These are phyloP conservation scores for Leccinum disarticulatum DNA, from an alignment of 768 basidiomycete species.

Conservation along the genomic window DNA sequence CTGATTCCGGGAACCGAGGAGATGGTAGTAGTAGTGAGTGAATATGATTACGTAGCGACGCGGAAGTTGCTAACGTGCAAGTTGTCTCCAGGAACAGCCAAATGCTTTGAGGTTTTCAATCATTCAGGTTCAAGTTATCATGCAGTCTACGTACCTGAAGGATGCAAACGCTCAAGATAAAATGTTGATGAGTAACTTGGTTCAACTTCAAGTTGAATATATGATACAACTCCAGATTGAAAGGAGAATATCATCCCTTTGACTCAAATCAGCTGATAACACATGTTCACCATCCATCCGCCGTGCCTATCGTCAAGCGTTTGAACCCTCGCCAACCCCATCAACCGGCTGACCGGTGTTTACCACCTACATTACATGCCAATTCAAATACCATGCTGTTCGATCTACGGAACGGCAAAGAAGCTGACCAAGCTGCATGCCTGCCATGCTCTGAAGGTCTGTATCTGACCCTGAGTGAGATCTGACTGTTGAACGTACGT, in stretches of 20 bases:
- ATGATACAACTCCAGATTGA: too few species aligned
- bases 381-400: constrained; percentile 16
- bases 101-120: too few species aligned
- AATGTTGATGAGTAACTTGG: too few species aligned
- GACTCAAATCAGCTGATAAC: too few species aligned
- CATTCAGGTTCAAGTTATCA: too few species aligned
- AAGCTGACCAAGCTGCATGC: background rate
- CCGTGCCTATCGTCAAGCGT: background rate
- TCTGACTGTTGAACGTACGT: background rate
- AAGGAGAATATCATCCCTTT: too few species aligned
- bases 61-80: background rate
- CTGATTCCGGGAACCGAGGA: background rate
- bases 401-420: background rate
- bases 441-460: constrained; percentile 4
- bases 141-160: too few species aligned
- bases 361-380: constrained; percentile 1
- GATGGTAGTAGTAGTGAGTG: background rate
- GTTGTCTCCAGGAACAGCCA: too few species aligned
- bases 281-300: background rate
- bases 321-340: background rate
- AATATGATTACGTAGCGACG: background rate
- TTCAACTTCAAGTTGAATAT: too few species aligned
- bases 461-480: background rate
- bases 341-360: constrained; percentile 5
- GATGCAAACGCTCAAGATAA: too few species aligned